Conservation (phyloP, 2,329 filamentous ascomycete genomes). For the Endocalyx cinctus region DNA sequence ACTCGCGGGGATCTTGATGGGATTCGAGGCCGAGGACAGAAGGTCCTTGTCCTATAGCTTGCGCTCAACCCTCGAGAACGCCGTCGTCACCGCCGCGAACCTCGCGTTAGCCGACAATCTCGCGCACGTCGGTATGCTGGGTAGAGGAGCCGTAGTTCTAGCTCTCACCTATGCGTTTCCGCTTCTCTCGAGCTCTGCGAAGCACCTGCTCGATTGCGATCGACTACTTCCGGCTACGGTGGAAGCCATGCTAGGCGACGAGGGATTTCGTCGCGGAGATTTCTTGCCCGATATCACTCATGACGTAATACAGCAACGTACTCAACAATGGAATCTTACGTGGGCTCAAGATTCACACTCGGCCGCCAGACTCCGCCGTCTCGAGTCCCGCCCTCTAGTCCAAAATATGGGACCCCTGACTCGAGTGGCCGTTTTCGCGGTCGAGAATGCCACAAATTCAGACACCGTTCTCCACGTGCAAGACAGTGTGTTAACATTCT, state of each 20-base stretch:
- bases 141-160: slow-evolving; percentile 55
- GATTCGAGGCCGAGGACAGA: slow-evolving; percentile 62
- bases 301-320: slow-evolving; percentile 56
- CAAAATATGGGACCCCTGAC: slow-evolving; percentile 64
- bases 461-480: slow-evolving; percentile 43
- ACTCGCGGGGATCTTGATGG: slow-evolving; percentile 72
- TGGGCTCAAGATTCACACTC: slow-evolving; percentile 62
- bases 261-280: slow-evolving; percentile 72
- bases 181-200: slow-evolving; percentile 58
- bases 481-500: slow-evolving; percentile 64
- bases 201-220: slow-evolving; percentile 60
- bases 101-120: slow-evolving; percentile 57
- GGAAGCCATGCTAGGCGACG: slow-evolving; percentile 61
- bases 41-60: slow-evolving; percentile 60
- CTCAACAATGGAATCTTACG: slow-evolving; percentile 54
- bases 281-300: slow-evolving; percentile 67
- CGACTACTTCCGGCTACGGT: slow-evolving; percentile 65
- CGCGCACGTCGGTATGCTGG: slow-evolving; percentile 36
- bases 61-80: slow-evolving; percentile 64
- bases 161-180: slow-evolving; percentile 75
- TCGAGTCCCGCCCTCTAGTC: slow-evolving; percentile 58
- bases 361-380: slow-evolving; percentile 52
- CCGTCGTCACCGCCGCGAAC: slow-evolving; percentile 70
- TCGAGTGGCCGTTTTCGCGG: slow-evolving; percentile 58
- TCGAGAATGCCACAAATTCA: slow-evolving; percentile 48